Conservation (phyloP, 306 rosid genomes). For the Trifolium dubium region DNA sequence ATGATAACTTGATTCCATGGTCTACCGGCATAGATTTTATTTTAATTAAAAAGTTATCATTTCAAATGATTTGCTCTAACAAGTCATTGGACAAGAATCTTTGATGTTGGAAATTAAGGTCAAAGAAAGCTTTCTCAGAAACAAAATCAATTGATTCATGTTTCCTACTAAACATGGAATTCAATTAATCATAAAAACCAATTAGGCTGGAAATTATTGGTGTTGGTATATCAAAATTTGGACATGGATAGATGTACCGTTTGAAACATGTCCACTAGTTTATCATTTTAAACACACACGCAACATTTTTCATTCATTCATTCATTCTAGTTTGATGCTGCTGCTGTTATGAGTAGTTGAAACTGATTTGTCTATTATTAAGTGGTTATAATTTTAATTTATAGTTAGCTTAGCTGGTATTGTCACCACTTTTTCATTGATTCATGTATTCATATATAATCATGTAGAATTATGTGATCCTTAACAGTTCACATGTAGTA, state of each 20-base stretch:
- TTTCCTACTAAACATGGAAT: not conserved
- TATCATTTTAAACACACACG: constrained; percentile 33
- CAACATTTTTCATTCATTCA: constrained; percentile 39
- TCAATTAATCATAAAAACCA: not conserved
- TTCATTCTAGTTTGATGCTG: constrained; percentile 47
- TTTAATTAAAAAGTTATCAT: constrained; percentile 20
- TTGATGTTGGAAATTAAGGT: constrained; percentile 33
- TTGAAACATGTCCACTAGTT: constrained; percentile 41
- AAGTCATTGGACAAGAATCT: constrained; percentile 37
- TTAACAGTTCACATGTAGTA: not conserved
- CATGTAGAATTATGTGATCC: not conserved
- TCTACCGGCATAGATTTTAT: constrained; percentile 42
- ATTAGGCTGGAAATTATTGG: constrained; percentile 40
- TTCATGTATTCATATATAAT: not conserved
- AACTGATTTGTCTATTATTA: constrained; percentile 42
- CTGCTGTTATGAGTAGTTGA: constrained; percentile 51
- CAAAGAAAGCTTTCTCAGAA: constrained; percentile 23
- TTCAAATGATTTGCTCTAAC: constrained; percentile 1
- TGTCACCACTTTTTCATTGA: constrained; percentile 39
- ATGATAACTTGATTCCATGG: constrained; percentile 32
- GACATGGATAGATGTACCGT: constrained; percentile 37
- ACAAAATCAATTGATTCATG: constrained; percentile 33
- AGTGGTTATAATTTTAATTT: constrained; percentile 10
- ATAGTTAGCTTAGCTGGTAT: constrained; percentile 47
- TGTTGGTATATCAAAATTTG: constrained; percentile 48